phyloP scores from a whole-genome alignment of 192 early-diverging fungal genomes.

The Coemansia sp. region DNA sequence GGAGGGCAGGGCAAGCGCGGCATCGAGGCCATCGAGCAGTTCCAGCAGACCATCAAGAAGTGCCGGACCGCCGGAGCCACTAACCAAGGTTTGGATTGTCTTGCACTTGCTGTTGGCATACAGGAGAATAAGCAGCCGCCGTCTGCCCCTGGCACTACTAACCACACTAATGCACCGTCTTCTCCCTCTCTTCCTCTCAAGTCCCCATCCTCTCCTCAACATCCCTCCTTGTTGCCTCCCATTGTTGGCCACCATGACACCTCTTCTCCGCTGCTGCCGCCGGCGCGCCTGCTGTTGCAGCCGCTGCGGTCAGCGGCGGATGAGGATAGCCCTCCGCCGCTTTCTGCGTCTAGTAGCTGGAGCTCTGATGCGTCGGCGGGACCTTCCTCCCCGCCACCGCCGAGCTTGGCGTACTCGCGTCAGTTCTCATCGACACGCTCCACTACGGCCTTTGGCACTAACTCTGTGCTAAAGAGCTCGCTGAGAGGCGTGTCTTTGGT shows the following conservation, averaged over 20 bases:
- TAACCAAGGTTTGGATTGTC: slow-evolving; percentile 58
- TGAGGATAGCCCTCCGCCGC: slow-evolving; percentile 29
- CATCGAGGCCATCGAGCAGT: slow-evolving; percentile 47
- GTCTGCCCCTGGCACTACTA: slow-evolving; percentile 16
- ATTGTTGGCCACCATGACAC: neutral
- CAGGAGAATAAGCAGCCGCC: slow-evolving; percentile 40
- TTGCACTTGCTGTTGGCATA: slow-evolving; percentile 53
- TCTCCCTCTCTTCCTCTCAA: slow-evolving; percentile 14
- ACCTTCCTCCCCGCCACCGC: slow-evolving; percentile 6
- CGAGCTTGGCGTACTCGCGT: slow-evolving; percentile 29
- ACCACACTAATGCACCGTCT: slow-evolving; percentile 18
- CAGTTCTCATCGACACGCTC: slow-evolving; percentile 46
- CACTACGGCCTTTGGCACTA: slow-evolving; percentile 17
- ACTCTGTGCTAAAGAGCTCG: slow-evolving; percentile 10
- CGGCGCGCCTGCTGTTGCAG: slow-evolving; percentile 8
- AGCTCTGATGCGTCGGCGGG: slow-evolving; percentile 24
- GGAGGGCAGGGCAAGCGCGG: slow-evolving; percentile 34
- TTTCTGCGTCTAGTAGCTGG: slow-evolving; percentile 40
- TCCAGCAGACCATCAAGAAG: slow-evolving; percentile 51
- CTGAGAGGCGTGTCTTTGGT: slow-evolving; percentile 6
- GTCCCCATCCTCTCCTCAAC: slow-evolving; percentile 3
- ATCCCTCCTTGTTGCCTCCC: slow-evolving; percentile 3
- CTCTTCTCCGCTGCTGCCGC: slow-evolving; percentile 6
- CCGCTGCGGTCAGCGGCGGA: slow-evolving; percentile 8
- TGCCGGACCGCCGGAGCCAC: slow-evolving; percentile 33